phyloP scores from a whole-genome alignment of 2,329 filamentous ascomycete species.

The Ophioceras dolichostomum region DNA sequence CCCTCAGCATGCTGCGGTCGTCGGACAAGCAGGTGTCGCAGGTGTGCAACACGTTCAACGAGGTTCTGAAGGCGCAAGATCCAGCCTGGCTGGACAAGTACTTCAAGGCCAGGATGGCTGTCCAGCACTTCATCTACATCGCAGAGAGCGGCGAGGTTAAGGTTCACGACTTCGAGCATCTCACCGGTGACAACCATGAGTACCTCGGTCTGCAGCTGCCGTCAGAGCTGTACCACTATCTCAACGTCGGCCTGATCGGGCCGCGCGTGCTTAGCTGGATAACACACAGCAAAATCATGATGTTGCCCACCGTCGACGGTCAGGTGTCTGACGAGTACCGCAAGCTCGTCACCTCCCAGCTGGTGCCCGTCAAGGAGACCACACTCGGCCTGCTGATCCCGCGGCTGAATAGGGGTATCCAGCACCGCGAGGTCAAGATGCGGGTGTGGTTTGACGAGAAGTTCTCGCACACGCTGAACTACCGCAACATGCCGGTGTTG shows the following conservation, averaged over 20 bases:
- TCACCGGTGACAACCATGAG: slow-evolving; percentile 75
- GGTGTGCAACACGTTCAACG: slow-evolving; percentile 67
- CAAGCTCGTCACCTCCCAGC: slow-evolving; percentile 60
- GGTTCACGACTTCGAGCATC: slow-evolving; percentile 58
- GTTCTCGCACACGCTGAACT: slow-evolving; percentile 56
- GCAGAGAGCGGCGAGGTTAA: slow-evolving; percentile 64
- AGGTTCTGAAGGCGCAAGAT: slow-evolving; percentile 60
- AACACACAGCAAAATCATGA: slow-evolving; percentile 63
- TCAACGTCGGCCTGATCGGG: slow-evolving; percentile 71
- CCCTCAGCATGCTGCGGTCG: slow-evolving; percentile 64
- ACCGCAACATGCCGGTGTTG: slow-evolving; percentile 33
- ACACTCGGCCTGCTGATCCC: slow-evolving; percentile 68
- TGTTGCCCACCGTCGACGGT: slow-evolving; percentile 78
- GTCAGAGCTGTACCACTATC: slow-evolving; percentile 80
- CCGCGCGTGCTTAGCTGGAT: slow-evolving; percentile 72
- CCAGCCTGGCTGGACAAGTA: slow-evolving; percentile 76
- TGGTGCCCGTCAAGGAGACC: slow-evolving; percentile 64
- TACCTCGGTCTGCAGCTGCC: slow-evolving; percentile 86
- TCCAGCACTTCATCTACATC: slow-evolving; percentile 81
- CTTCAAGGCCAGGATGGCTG: slow-evolving; percentile 69
- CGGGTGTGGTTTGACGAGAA: slow-evolving; percentile 74
- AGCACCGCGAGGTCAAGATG: slow-evolving; percentile 65
- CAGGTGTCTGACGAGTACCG: slow-evolving; percentile 71
- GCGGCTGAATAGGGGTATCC: slow-evolving; percentile 71
- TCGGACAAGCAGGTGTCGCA: slow-evolving; percentile 57